Evolutionary conservation across 768 basidiomycete species (phyloP).

Genomic region (Lactarius vividus): DNA sequence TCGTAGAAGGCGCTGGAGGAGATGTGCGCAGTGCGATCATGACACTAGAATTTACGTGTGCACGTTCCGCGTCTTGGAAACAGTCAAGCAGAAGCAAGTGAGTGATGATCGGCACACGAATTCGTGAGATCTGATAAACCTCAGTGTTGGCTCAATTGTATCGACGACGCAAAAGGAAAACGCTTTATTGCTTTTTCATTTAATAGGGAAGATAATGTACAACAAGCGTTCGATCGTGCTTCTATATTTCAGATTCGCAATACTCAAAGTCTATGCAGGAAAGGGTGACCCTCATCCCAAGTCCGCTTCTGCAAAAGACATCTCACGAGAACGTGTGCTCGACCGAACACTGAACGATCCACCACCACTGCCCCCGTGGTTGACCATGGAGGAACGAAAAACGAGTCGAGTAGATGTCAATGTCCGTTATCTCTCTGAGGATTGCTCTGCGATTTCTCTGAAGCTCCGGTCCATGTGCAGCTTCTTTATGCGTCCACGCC

Average conservation of each 20-base stretch:
- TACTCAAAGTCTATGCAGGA: slow-evolving; percentile 42
- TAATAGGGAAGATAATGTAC: slow-evolving; percentile 90
- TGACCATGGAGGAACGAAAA: slow-evolving; percentile 58
- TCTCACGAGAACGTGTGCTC: slow-evolving; percentile 54
- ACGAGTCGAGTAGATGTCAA: slow-evolving; percentile 76
- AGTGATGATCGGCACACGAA: slow-evolving; percentile 25
- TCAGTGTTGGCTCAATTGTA: slow-evolving; percentile 46
- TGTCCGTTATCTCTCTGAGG: slow-evolving; percentile 40
- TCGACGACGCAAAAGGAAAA: slow-evolving; percentile 81
- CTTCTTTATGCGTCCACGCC: slow-evolving; percentile 78
- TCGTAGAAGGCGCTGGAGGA: slow-evolving; percentile 80
- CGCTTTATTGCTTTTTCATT: slow-evolving; percentile 83
- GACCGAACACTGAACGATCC: slow-evolving; percentile 57
- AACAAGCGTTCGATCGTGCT: slow-evolving; percentile 72
- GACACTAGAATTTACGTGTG: slow-evolving; percentile 84
- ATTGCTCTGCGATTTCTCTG: slow-evolving; percentile 6
- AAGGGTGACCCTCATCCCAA: slow-evolving; percentile 66
- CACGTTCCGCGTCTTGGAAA: slow-evolving; percentile 39
- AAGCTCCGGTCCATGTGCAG: slow-evolving; percentile 38
- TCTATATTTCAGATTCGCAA: neutral
- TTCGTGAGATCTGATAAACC: slow-evolving; percentile 13
- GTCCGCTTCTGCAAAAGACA: slow-evolving; percentile 59
- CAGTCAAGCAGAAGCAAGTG: slow-evolving; percentile 37
- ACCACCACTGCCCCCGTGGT: slow-evolving; percentile 54
- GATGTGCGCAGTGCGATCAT: slow-evolving; percentile 94